Evolutionary conservation across 352 stramenopile genomes (phyloP).

Genomic region (Saprolegnia parasitica): DNA sequence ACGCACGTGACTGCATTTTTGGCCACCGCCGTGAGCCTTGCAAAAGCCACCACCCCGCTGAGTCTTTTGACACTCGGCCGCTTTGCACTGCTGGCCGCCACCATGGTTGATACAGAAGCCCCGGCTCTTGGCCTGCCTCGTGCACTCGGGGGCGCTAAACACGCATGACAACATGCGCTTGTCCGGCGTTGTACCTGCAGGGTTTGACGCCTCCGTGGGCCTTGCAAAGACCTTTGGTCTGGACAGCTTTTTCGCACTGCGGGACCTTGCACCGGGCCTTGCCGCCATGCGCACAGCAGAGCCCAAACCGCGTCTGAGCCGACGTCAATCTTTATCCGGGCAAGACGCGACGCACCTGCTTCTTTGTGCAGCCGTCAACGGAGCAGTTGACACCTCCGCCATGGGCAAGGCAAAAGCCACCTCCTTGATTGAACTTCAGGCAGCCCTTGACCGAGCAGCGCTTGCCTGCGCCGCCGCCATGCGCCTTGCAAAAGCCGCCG

Average conservation of each 20-base stretch:
- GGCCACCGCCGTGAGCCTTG: conserved; percentile 75
- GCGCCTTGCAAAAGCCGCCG: conserved; percentile 65
- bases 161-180: background rate
- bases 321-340: background rate
- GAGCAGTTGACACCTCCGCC: conserved; percentile 66
- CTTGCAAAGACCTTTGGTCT: conserved; percentile 29
- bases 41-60: conserved; percentile 47
- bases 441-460: conserved; percentile 59
- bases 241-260: conserved; percentile 21
- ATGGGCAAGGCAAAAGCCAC: conserved; percentile 66
- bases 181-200: conserved; percentile 16
- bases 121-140: conserved; percentile 44
- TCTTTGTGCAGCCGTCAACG: conserved; percentile 68
- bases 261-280: conserved; percentile 24
- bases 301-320: conserved; percentile 23
- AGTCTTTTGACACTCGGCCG: conserved; percentile 63
- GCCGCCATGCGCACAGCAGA: conserved; percentile 27
- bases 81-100: conserved; percentile 80
- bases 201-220: conserved; percentile 25
- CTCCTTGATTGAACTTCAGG: conserved; percentile 76
- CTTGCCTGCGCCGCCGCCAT: conserved; percentile 56
- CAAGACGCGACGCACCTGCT: conserved; percentile 40
- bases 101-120: conserved; percentile 83
- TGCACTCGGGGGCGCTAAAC: conserved; percentile 20
- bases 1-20: conserved; percentile 17